phyloP scores from a whole-genome alignment of 1,284 basidiomycete genomes.

The Trametes polyzona region DNA sequence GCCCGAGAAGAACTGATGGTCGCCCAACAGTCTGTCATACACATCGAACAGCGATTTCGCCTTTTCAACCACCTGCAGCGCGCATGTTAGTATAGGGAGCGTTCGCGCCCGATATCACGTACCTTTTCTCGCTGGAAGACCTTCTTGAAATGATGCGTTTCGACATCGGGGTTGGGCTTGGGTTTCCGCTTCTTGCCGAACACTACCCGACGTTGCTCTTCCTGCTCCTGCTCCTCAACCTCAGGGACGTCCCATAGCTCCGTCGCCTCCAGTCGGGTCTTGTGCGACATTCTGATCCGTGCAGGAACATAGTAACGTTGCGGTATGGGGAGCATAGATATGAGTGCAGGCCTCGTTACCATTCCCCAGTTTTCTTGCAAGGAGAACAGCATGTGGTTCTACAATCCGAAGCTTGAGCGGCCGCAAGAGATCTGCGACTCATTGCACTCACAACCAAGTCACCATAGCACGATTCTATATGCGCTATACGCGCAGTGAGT shows the following conservation, averaged over 20 bases:
- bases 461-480: slow-evolving; percentile 67
- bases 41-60: slow-evolving; percentile 59
- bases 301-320: slow-evolving; percentile 73
- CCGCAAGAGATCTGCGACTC: not conserved
- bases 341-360: slow-evolving; percentile 57
- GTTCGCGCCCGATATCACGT: slow-evolving; percentile 13
- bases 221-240: slow-evolving; percentile 51
- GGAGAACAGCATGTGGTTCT: slow-evolving; percentile 65
- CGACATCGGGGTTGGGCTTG: slow-evolving; percentile 29
- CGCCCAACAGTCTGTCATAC: slow-evolving; percentile 57
- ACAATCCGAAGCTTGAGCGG: slow-evolving; percentile 6
- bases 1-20: slow-evolving; percentile 55
- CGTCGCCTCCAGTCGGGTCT: slow-evolving; percentile 59
- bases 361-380: slow-evolving; percentile 63
- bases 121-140: slow-evolving; percentile 73
- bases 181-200: slow-evolving; percentile 39
- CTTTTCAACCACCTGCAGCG: slow-evolving; percentile 58
- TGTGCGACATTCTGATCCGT: slow-evolving; percentile 61
- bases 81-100: not conserved
- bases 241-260: slow-evolving; percentile 62
- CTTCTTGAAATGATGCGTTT: slow-evolving; percentile 40
- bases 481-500: slow-evolving; percentile 61
- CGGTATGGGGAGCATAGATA: slow-evolving; percentile 62
- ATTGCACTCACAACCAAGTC: slow-evolving; percentile 63
- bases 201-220: slow-evolving; percentile 34